Evolutionary conservation across 176 grass and related monocot genomes (phyloP), one percentile per base, ranked within the genome.

Genomic region (Oryza officinalis): DNA sequence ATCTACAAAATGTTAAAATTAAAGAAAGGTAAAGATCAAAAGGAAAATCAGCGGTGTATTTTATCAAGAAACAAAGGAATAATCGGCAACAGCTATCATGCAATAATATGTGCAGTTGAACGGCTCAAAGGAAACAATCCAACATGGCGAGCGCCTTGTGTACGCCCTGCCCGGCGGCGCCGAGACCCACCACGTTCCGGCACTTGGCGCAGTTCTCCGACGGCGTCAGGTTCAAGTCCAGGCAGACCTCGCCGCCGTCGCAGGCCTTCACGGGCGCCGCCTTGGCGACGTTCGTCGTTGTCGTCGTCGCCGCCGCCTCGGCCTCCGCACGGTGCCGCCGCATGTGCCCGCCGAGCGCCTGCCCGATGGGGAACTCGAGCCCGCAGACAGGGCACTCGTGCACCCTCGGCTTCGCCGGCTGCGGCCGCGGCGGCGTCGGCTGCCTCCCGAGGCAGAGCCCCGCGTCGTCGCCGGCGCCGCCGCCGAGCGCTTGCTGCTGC

Each of bases 311-410:
- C 8, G 52, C 20, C 52, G 45, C 86, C 11, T 90, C 87, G 8
- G 78, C 76, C 57, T 90, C 76, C 40, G 78, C 70, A 7, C 89
- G 85, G 85, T 99, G 93, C 10, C 96, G 80, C 12, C 96, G 84
- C 93, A 99, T 99, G 83, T 99, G 96, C 0, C 96, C 93, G 1
- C 96, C 96, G 31, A 98, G 75, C 13, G 96, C 93, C 91, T 95
- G 96, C 0, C 96, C 93, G 74, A 94, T 85, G 69, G 89, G 72
- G 87, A 99, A 99, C 85, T 90, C 87, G 23, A 94, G 81, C 69
- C 96, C 93, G 68, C 96, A 99, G 45, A 99, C 69, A 32, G 91
- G 85, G 89, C 93, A 96, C 73, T 86, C 86, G 69, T 99, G 96
- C 27, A 88, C 91, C 83, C 75, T 83, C 33, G 87, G 83, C 70